Base-by-base conservation (phyloP, 2,329 filamentous ascomycete genomes). In the Juglanconis sp. region DNA sequence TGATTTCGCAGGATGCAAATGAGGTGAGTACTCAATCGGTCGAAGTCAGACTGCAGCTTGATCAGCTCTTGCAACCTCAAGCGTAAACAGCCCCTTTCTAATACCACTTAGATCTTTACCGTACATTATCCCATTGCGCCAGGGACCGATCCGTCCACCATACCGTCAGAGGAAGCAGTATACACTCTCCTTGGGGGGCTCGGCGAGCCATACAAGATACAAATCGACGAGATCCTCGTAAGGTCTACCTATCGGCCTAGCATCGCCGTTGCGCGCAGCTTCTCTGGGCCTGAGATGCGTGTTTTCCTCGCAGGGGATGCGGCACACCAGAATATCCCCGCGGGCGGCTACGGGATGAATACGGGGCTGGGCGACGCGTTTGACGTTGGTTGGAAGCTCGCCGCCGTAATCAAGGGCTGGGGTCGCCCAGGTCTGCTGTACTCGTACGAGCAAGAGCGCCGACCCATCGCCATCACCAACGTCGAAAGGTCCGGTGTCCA, bases 291-390 rank as follows among this genome's bases (percentile, higher is more conserved):
- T 10, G 5, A 61, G 5, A 38, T 40, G 17, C 57, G 52, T 0
- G 42, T 54, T 11, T 59, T 61, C 31, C 49, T 61, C n/a, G 59
- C 67, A 6, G 68, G 68, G 4, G 68, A 70, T 54, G 64, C 68
- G 24, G 68, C 68, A 10, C 68, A 70, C 53, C 65, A 68, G 8
- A 66, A 67, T 46, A 57, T 56, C 40, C 67, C 68, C 3, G 60
- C 61, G n/a, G 68, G 68, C 4, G 68, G 68, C 1, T 67, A 70
- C 42, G 68, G 68, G 1, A 68, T 69, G 66, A 70, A 70, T 47
- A 67, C 64, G 1, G 66, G 68, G 3, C 65, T 69, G 2, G 66
- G 67, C 42, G 68, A 69, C 40, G 62, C 66, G 3, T 58, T 64
- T 30, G 68, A 70, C 36, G 56, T 69, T 2, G 66, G 65, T 5